Conservation (phyloP, 176 grass and related monocot species). For the Elaeis guineensis region DNA sequence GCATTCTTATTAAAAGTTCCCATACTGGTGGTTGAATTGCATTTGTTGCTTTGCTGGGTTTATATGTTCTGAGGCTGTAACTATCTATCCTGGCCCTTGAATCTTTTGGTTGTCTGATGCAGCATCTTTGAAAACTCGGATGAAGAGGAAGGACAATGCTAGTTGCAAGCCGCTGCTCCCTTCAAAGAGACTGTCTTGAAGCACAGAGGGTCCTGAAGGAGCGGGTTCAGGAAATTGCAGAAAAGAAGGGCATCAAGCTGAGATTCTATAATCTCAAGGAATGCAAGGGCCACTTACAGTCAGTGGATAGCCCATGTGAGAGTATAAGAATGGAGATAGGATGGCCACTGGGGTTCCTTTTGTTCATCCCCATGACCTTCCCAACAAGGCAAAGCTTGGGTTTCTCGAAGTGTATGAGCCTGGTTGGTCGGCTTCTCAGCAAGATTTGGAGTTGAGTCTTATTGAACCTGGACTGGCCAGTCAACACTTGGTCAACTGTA, state of each 20-base stretch:
- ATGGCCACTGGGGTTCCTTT: constrained; percentile 85
- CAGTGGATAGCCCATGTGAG: constrained; percentile 40
- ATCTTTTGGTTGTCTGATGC: constrained; percentile 23
- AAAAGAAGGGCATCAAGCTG: constrained; percentile 78
- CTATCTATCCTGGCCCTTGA: too few relatives aligned
- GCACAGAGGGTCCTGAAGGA: constrained; percentile 92
- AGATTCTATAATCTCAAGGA: constrained; percentile 76
- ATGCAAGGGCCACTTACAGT: constrained; percentile 57
- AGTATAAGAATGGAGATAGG: constrained; percentile 56
- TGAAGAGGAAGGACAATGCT: constrained; percentile 46
- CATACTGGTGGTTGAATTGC: too few relatives aligned
- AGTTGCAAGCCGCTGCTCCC: constrained; percentile 64
- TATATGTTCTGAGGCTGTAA: not conserved
- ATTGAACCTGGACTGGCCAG: constrained; percentile 1
- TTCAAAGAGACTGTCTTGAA: constrained; percentile 87
- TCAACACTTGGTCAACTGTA: not conserved
- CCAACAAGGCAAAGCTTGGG: constrained; percentile 80
- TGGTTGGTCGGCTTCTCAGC: constrained; percentile 68
- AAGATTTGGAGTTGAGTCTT: constrained; percentile 73
- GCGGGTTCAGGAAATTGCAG: constrained; percentile 79
- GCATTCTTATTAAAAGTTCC: too few relatives aligned
- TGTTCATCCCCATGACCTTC: constrained; percentile 96
- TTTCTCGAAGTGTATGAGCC: constrained; percentile 92
- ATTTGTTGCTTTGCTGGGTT: not conserved
- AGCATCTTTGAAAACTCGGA: constrained; percentile 38